phyloP scores from a whole-genome alignment of 192 early-diverging fungal genomes.

The Coemansia sp. region DNA sequence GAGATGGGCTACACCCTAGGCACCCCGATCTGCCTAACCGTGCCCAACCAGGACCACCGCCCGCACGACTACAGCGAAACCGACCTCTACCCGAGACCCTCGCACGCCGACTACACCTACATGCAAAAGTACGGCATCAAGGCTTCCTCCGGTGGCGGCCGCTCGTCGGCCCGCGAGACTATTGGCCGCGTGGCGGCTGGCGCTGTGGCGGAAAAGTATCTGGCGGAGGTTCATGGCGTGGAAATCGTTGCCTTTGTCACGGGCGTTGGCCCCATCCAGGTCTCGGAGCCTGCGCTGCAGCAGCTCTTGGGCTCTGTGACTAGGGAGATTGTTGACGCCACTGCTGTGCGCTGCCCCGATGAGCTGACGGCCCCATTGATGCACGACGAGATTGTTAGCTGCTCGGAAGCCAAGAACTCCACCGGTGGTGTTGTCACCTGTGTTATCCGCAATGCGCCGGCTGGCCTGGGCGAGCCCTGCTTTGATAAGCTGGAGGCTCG shows the following conservation, averaged over 20 bases:
- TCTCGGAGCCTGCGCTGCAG: slow-evolving; percentile 65
- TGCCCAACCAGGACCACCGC: slow-evolving; percentile 93
- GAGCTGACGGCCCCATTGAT: slow-evolving; percentile 69
- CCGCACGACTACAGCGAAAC: slow-evolving; percentile 96
- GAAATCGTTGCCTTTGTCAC: slow-evolving; percentile 96
- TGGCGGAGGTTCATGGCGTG: slow-evolving; percentile 71
- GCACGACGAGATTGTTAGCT: slow-evolving; percentile 81
- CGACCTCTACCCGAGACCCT: slow-evolving; percentile 92
- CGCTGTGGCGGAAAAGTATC: slow-evolving; percentile 97
- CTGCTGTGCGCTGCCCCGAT: slow-evolving; percentile 89
- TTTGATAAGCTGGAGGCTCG: slow-evolving; percentile 98
- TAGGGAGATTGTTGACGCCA: slow-evolving; percentile 74
- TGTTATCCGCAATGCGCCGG: slow-evolving; percentile 89
- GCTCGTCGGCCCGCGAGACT: slow-evolving; percentile 93
- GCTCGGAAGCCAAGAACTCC: slow-evolving; percentile 81
- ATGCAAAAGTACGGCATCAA: slow-evolving; percentile 94
- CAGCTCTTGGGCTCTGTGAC: slow-evolving; percentile 66
- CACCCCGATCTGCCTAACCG: slow-evolving; percentile 90
- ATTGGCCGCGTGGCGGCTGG: slow-evolving; percentile 95
- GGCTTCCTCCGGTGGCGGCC: slow-evolving; percentile 90
- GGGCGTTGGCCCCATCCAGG: slow-evolving; percentile 78
- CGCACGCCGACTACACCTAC: slow-evolving; percentile 98
- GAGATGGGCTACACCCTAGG: slow-evolving; percentile 92
- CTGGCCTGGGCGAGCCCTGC: slow-evolving; percentile 94
- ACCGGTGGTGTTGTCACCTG: slow-evolving; percentile 95